Percentiles rank a stretch among this genome's conserved stretches.
Evolutionary conservation across 129 eudicot species (phyloP).

Genomic region (Helianthus tuberosus): DNA sequence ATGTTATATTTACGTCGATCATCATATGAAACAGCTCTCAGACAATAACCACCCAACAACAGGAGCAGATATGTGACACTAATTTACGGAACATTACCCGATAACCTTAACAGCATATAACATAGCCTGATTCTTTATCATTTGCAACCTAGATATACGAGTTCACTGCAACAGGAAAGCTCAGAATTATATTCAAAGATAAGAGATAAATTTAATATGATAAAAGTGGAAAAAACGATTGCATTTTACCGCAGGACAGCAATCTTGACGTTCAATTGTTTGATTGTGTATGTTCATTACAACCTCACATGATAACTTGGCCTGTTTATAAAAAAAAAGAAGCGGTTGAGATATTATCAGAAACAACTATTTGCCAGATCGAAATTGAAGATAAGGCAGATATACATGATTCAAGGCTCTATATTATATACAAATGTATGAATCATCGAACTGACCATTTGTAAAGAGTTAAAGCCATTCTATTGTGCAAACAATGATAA

Average conservation of each 20-base stretch:
- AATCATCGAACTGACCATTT: background rate
- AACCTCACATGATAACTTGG: constrained; percentile 70
- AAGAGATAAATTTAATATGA: background rate
- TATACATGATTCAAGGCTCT: constrained; percentile 12
- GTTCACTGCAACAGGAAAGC: constrained; percentile 14
- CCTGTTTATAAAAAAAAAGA: constrained; percentile 42
- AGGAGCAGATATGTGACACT: background rate
- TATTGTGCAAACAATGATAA: background rate
- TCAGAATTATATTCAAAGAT: background rate
- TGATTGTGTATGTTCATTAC: constrained; percentile 49
- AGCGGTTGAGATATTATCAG: background rate
- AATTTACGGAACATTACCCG: constrained; percentile 1
- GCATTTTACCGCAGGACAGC: constrained; percentile 67
- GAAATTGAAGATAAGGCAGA: background rate
- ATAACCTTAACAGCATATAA: constrained; percentile 12
- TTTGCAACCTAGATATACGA: background rate
- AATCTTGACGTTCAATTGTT: constrained; percentile 61
- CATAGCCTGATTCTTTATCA: background rate
- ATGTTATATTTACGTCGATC: constrained; percentile 23
- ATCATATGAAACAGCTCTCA: constrained; percentile 20
- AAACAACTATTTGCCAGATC: background rate
- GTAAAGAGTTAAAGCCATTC: background rate
- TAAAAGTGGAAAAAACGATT: background rate
- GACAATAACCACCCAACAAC: constrained; percentile 11
- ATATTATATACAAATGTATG: background rate